phyloP scores from a whole-genome alignment of 73 alveolate species.

The Paramecium bursaria region DNA sequence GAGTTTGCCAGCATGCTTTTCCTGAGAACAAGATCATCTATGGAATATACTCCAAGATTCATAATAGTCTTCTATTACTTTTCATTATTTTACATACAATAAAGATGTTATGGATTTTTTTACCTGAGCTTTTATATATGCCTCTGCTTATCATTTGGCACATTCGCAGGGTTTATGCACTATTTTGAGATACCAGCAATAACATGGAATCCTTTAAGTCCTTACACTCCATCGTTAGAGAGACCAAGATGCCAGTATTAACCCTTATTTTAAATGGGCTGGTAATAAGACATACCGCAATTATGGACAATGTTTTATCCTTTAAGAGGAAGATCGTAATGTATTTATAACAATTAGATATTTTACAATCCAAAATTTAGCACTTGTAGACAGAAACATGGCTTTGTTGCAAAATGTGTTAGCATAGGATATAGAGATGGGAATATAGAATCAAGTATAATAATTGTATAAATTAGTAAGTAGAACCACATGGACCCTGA shows the following conservation, averaged over 20 bases:
- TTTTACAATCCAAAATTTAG: conserved; percentile 23
- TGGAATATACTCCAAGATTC: conserved; percentile 51
- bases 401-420: conserved; percentile 14
- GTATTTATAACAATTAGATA: neutral
- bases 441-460: too few species aligned
- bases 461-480: too few species aligned
- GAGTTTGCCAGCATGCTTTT: conserved; percentile 59
- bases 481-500: too few species aligned
- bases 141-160: neutral
- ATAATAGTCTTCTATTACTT: neutral
- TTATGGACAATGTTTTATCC: conserved; percentile 71
- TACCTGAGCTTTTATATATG: neutral
- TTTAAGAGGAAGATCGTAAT: conserved; percentile 61
- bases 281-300: conserved; percentile 64
- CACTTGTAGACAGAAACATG: conserved; percentile 16
- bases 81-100: conserved; percentile 19
- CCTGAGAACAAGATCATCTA: conserved; percentile 65
- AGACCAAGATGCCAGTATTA: conserved; percentile 46
- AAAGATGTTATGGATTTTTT: conserved; percentile 44
- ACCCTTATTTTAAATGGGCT: conserved; percentile 59
- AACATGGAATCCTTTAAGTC: conserved; percentile 46
- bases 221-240: conserved; percentile 64
- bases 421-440: too few species aligned
- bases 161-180: neutral
- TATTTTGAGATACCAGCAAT: conserved; percentile 60